A percentile compares a stretch with the other conserved stretches of the same genome.
phyloP scores from a whole-genome alignment of 1,284 basidiomycete species.

The Ganoderma lingzhi region DNA sequence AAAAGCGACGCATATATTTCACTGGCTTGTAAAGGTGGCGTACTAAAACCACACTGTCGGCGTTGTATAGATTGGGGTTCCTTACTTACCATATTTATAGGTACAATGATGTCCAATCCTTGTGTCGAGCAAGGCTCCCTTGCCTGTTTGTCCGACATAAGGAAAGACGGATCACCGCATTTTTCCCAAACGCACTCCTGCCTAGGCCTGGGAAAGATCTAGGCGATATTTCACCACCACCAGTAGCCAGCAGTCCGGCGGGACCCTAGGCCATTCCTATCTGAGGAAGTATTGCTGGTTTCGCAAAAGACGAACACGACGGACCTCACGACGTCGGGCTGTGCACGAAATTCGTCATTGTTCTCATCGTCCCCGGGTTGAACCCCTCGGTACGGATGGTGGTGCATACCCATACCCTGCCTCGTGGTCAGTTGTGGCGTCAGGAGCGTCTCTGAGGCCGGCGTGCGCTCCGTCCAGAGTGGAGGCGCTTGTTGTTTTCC shows the following conservation, averaged over 20 bases:
- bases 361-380: background rate
- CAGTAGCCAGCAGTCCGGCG: background rate
- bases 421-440: background rate
- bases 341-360: background rate
- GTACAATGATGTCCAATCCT: background rate
- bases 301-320: background rate
- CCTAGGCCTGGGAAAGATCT: background rate
- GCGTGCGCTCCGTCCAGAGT: background rate
- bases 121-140: background rate
- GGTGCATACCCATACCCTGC: background rate
- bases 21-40: background rate
- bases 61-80: background rate
- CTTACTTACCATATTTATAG: background rate
- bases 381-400: background rate
- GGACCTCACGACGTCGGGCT: background rate
- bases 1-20: background rate
- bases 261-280: background rate
- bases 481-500: background rate
- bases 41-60: background rate
- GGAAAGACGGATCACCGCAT: background rate
- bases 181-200: background rate
- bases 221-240: background rate
- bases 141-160: background rate
- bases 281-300: background rate
- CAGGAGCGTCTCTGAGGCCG: conserved; percentile 3